Evolutionary conservation across 164 flowering plant species (phyloP).

Genomic region (Litsea cubeba): DNA sequence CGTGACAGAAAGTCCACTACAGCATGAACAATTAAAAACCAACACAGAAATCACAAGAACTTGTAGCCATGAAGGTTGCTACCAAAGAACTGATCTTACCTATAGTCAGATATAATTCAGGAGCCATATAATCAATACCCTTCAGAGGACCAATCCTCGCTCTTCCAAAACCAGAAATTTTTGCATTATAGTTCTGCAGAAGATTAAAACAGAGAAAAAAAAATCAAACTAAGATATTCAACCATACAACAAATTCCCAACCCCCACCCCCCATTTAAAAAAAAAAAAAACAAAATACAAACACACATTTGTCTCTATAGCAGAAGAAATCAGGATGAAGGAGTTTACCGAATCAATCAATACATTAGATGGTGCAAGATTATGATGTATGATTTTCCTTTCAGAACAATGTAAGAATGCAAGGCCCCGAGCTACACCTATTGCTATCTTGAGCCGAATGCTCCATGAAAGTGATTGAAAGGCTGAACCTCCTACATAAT

Average conservation of each 20-base stretch:
- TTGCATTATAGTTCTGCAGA: slow-evolving; percentile 66
- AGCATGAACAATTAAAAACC: too few species aligned
- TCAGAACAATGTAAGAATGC: slow-evolving; percentile 74
- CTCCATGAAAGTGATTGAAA: slow-evolving; percentile 68
- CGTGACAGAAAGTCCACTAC: too few species aligned
- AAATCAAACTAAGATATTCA: neutral
- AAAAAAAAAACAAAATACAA: too few species aligned
- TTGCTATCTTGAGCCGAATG: slow-evolving; percentile 57
- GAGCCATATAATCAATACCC: slow-evolving; percentile 80
- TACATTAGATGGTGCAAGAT: slow-evolving; percentile 78
- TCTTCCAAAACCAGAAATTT: slow-evolving; percentile 84
- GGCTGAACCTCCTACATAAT: slow-evolving; percentile 37
- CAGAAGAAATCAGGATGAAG: neutral
- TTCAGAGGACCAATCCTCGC: slow-evolving; percentile 77
- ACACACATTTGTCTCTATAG: neutral
- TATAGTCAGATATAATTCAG: slow-evolving; percentile 64
- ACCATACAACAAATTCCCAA: neutral
- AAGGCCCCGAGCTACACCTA: slow-evolving; percentile 81
- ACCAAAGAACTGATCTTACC: slow-evolving; percentile 32
- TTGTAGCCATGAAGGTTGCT: too few species aligned
- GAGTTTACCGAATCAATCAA: slow-evolving; percentile 69
- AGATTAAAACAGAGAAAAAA: neutral
- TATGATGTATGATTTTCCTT: slow-evolving; percentile 64
- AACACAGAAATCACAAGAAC: too few species aligned
- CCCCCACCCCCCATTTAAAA: neutral